Base-by-base conservation (phyloP, 2,329 filamentous ascomycete species). In the Cladosporium sp. region DNA sequence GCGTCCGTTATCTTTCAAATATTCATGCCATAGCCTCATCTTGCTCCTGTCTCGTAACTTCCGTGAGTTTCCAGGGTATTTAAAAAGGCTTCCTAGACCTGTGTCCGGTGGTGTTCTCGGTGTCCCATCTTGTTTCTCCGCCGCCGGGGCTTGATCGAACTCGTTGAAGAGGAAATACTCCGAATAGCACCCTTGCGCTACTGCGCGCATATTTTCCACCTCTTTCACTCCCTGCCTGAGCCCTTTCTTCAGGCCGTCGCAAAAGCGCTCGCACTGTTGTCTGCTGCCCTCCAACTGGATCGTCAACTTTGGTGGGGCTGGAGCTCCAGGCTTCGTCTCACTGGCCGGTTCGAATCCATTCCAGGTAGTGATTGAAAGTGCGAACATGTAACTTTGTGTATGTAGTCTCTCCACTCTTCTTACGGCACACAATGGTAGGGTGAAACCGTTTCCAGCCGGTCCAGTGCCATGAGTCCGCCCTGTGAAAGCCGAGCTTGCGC, bases 21-120 rank as follows among this genome's bases (percentile, higher is more conserved):
- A 99, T 75, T 99, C 94, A 59, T 90, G 91, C 94, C 94, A 99
- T 40, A 99, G 77, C 47, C 94, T 84, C 89, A 99, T 97, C 79
- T 99, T 99, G 70, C 93, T 96, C 59, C 92, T 84, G 73, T 99
- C 94, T 66, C 94, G 84, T 60, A 97, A 82, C 76, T 97, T 97
- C 71, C 92, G 90, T 38, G 92, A 85, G 76, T 99, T 95, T 59
- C 94, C 94, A 1, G 94, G 94, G 70, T 99, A 99, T 69, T 88
- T 87, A 75, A 97, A 99, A 14, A 95, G 75, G 83, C 95, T 90
- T 37, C 94, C 94, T 37, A 99, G 79, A 1, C 94, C 94, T 20
- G 92, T 94, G 75, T 99, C 93, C n/a, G 94, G 93, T 14, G 88
- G 84, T 56, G 45, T 62, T 39, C 64, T 65, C 25, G 63, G 63